Conservation (phyloP, 768 basidiomycete species). For the Boletus barrowsii region DNA sequence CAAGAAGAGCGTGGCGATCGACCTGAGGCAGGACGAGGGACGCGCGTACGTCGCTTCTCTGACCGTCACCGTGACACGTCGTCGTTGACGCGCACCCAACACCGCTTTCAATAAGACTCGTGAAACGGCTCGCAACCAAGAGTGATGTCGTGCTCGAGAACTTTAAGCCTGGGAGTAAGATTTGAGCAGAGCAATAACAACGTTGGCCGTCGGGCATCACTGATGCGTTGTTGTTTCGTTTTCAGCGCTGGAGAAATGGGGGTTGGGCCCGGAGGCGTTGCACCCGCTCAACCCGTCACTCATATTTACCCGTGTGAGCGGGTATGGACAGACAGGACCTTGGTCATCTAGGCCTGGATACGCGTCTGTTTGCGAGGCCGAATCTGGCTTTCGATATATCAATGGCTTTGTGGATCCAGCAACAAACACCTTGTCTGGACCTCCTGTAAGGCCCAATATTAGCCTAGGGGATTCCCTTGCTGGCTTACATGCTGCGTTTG, state of each 20-base stretch:
- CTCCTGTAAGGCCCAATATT: constrained; percentile 69
- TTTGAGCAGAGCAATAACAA: too few species aligned
- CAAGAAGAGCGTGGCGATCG: constrained; percentile 72
- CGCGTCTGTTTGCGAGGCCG: constrained; percentile 73
- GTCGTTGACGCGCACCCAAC: not conserved
- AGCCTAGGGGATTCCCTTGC: constrained; percentile 72
- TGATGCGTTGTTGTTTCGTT: not conserved
- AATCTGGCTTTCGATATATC: constrained; percentile 71
- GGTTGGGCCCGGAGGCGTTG: constrained; percentile 53
- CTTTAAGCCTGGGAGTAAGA: constrained; percentile 71
- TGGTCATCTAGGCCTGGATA: constrained; percentile 71
- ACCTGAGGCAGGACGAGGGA: constrained; percentile 58
- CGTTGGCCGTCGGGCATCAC: not conserved
- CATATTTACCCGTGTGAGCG: constrained; percentile 85
- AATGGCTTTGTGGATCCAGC: constrained; percentile 60
- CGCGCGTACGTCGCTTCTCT: constrained; percentile 35
- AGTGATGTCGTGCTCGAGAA: constrained; percentile 71
- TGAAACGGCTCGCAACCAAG: constrained; percentile 55
- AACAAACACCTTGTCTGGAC: constrained; percentile 52
- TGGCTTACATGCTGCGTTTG: constrained; percentile 70
- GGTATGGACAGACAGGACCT: constrained; percentile 73
- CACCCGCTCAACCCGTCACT: constrained; percentile 79
- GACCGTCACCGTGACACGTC: not conserved
- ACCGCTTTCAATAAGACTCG: constrained; percentile 42
- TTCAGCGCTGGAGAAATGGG: constrained; percentile 69